Evolutionary conservation across 1,284 basidiomycete genomes (phyloP).

Genomic region (Grifola frondosa): DNA sequence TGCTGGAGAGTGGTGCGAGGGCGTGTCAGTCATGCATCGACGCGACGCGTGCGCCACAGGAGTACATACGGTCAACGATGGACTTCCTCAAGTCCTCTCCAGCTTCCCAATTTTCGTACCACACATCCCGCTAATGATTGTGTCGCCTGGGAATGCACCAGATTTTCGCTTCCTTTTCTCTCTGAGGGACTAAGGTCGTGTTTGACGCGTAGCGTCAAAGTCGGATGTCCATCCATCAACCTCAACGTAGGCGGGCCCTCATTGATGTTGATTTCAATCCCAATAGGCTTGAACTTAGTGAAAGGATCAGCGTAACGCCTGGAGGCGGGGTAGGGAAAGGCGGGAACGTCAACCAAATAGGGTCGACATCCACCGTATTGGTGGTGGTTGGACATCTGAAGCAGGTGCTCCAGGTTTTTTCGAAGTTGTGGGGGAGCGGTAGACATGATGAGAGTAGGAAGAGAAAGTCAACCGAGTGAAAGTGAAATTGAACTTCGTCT

Average conservation of each 20-base stretch:
- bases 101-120: constrained; percentile 69
- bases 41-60: neutral
- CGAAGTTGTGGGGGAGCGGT: no score
- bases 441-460: no score
- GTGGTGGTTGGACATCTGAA: no score
- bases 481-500: no score
- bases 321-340: constrained; percentile 57
- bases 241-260: constrained; percentile 44
- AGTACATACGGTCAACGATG: constrained; percentile 43
- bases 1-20: no score
- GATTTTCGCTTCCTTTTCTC: constrained; percentile 45
- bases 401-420: no score
- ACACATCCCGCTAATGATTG: constrained; percentile 37
- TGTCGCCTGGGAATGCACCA: constrained; percentile 22
- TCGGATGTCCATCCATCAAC: constrained; percentile 65
- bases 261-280: constrained; percentile 46
- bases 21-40: constrained; percentile 31
- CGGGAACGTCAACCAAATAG: constrained; percentile 44
- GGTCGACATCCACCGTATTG: no score
- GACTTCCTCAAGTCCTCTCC: constrained; percentile 43
- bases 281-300: constrained; percentile 56
- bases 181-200: constrained; percentile 44
- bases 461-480: no score
- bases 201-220: constrained; percentile 50
- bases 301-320: constrained; percentile 57